Base-by-base conservation (phyloP, 306 rosid genomes). In the Cyclanthera cordifolia region DNA sequence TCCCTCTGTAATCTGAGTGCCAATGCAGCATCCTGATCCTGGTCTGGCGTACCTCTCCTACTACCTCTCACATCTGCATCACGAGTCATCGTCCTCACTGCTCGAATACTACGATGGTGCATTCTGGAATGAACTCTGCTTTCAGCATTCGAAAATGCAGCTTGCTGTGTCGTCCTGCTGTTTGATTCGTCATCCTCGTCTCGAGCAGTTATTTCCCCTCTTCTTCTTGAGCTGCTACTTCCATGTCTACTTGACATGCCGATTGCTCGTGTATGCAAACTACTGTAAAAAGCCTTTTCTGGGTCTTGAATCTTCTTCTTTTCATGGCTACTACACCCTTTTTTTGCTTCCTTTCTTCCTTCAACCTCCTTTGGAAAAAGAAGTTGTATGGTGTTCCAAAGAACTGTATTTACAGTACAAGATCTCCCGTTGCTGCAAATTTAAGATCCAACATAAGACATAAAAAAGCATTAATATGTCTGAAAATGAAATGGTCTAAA, bases 311-410 rank as follows among this genome's bases (percentile, higher is more conserved):
- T 13, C 60, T 72, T 43, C 57, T 72, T 43, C 75, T 83, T 72
- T 82, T 67, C n/a, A 54, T 13, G 60, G 60, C 65, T 43, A 32
- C 80, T 84, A n/a, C 34, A 74, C 32, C 82, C 73, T 34, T 34
- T 34, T 20, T 70, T 73, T 20, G 80, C 85, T 66, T 57, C 82
- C 85, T 87, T 87, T 71, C 95, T 87, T 72, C 84, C 88, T 75
- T 90, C 91, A 67, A 90, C 83, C 81, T 93, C 99, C 49, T 82
- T 81, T 1, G 96, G 99, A 74, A 93, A 93, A 19, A 93, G 85
- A 48, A 93, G 96, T 74, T 87, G 99, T 72, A 90, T 93, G 45
- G 99, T 93, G 72, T 93, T 93, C 99, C 96, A 93, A 8, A 93
- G 88, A 75, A 87, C 91, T n/a, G 99, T 93, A 80, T 90, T 93